Conservation (phyloP, 2,329 filamentous ascomycete genomes). For the Teratosphaeria pseudoeucalypti region DNA sequence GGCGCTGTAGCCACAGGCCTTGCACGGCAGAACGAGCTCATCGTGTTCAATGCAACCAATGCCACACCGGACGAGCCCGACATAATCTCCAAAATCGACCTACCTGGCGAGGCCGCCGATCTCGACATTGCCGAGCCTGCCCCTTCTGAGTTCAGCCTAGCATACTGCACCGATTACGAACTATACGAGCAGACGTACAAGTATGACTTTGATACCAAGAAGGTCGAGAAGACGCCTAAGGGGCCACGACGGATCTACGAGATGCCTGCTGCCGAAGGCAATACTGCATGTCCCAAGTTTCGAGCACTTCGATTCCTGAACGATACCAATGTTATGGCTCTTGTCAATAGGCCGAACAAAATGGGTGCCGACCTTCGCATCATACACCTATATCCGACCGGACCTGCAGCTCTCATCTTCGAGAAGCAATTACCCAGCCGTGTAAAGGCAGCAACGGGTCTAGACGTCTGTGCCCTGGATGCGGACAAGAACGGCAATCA, state of each 20-base stretch:
- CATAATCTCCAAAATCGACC: conserved; percentile 43
- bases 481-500: conserved; percentile 50
- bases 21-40: conserved; percentile 61
- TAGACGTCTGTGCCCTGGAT: conserved; percentile 64
- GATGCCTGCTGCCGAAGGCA: conserved; percentile 24
- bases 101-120: conserved; percentile 54
- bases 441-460: conserved; percentile 63
- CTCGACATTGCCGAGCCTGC: conserved; percentile 57
- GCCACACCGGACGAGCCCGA: conserved; percentile 41
- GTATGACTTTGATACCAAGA: conserved; percentile 36
- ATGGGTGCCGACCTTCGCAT: conserved; percentile 46
- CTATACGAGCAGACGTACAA: conserved; percentile 57
- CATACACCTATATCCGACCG: conserved; percentile 51
- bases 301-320: conserved; percentile 47
- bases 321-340: conserved; percentile 40
- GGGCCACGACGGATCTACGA: conserved; percentile 34
- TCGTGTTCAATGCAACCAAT: conserved; percentile 61
- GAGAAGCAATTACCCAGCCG: conserved; percentile 53
- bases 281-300: conserved; percentile 38
- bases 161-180: conserved; percentile 68
- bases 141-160: conserved; percentile 56
- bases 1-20: conserved; percentile 72
- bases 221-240: conserved; percentile 29
- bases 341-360: conserved; percentile 46
- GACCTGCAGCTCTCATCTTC: conserved; percentile 38